Conservation (phyloP, 192 early-diverging fungal species). For the Fimicolochytrium jonesii region DNA sequence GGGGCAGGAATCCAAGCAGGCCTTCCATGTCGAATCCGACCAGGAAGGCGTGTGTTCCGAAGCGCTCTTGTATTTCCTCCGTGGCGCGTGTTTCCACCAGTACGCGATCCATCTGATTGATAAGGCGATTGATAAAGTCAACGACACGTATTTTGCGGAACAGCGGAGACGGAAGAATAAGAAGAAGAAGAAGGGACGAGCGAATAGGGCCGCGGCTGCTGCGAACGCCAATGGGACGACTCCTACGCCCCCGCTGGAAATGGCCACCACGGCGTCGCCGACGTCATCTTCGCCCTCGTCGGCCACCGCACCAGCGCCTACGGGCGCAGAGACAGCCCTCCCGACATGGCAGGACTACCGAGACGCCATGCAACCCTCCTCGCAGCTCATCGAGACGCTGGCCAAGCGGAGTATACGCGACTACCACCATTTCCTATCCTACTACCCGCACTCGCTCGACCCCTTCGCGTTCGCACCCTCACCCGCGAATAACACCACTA, state of each 20-base stretch:
- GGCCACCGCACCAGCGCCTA: background rate
- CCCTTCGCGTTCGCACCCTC: conserved; percentile 17
- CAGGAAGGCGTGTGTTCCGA: conserved; percentile 28
- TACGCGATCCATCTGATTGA: conserved; percentile 37
- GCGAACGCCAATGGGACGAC: background rate
- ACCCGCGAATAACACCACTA: background rate
- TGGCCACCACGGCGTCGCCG: too few species aligned
- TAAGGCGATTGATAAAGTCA: conserved; percentile 26
- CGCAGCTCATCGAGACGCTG: conserved; percentile 19
- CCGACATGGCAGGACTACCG: conserved; percentile 12
- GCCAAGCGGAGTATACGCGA: conserved; percentile 30
- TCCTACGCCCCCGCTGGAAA: background rate
- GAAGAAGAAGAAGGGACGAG: conserved; percentile 15
- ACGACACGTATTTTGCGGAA: conserved; percentile 13
- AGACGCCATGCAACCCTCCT: conserved; percentile 24
- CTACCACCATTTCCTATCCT: conserved; percentile 31
- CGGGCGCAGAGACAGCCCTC: background rate
- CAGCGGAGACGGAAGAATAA: conserved; percentile 11
- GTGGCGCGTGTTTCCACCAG: conserved; percentile 40
- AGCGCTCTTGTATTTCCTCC: conserved; percentile 32
- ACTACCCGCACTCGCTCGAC: conserved; percentile 18
- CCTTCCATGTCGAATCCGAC: conserved; percentile 4
- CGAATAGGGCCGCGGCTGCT: background rate
- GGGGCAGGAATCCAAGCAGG: background rate
- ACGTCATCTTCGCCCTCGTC: background rate